Evolutionary conservation across 495 filamentous ascomycete species (phyloP), one percentile per base, ranked within the genome.

Genomic region (Evansstolkia leycettana): DNA sequence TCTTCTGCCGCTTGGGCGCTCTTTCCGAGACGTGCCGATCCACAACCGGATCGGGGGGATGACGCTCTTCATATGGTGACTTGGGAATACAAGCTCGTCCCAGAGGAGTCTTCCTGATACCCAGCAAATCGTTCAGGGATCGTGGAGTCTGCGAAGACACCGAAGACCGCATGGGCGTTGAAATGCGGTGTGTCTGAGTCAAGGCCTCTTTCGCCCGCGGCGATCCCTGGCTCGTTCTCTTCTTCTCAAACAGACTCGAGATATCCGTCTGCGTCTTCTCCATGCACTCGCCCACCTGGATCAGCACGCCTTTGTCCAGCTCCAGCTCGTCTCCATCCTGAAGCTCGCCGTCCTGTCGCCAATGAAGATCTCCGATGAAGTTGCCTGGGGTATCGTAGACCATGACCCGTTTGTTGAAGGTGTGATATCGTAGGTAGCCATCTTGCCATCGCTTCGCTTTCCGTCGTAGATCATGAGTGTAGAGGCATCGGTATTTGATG

Each of bases 371-470:
- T 7, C 86, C 88, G 17, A 94, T 67, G 42, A 78, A 83, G 54
- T 90, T 84, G 0, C 83, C 72, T 12, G 67, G 60, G 11, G 76
- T 75, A 51, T 95, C 87, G 46, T 89, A 89, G 14, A 90, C 82
- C 87, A 95, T 93, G 26, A 86, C 63, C 3, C 87, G 76, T 44
- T 79, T 84, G 59, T 95, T 95, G 68, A 92, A 92, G 1, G 82
- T 82, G 52, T 95, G 87, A 49, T 76, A 93, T 34, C 79, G 75
- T 19, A 94, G 69, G 30, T 77, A 75, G 28, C 88, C 88, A 79
- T 95, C 88, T 45, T 89, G 83, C 87, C 87, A 95, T 31, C 82
- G 64, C 57, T 95, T 95, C 34, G 80, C 75, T 57, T 95, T 95
- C 33, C 82, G 73, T 7, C 78, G 75, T 33, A 93, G 52, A 50